Base-by-base conservation (phyloP, 345 rosid species). In the Camelina neglecta region DNA sequence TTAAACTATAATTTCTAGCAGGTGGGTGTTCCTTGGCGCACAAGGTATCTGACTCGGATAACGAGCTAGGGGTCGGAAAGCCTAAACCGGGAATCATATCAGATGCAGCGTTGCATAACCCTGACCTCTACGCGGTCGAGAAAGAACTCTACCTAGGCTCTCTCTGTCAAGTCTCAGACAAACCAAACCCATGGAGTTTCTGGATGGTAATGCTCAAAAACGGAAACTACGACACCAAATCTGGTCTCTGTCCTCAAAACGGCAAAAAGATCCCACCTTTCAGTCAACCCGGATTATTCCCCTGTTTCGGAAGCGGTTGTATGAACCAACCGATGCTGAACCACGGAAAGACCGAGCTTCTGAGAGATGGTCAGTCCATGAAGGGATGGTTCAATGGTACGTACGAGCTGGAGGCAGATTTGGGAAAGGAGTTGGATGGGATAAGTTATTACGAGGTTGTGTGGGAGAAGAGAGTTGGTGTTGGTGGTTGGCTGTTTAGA, bases 131-230 rank as follows among this genome's bases (percentile, higher is more conserved):
- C 67, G 96, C 93, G 5, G 92, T 79, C 15, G 78, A 86, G 65
- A 89, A 93, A 80, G 97, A 93, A 71, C 68, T 84, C 6, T 91
- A 88, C 39, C 66, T 93, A 49, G 98, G 97, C 16, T 82, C 89
- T 16, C 72, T 85, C 47, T 91, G 97, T 23, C 69, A 88, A 80
- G 90, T 93, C 67, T 41, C 80, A 41, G 92, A 87, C 78, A 23
- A 66, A 12, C 87, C 87, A 74, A 82, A 77, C 13, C 97, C 96
- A 41, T 89, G 96, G 96, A 91, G 91, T 33, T 92, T 88, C 74
- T 90, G 97, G 96, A 90, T 86, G 93, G 73, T 89, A 66, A 93
- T 93, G 98, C 85, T 93, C 61, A 93, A 93, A 69, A 93, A 88
- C 77, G 98, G 98, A 7, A 93, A 93, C 81, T 88, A 81, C 67